Evolutionary conservation across 495 filamentous ascomycete species (phyloP), one percentile per base, ranked within the genome.

Genomic region (Neurospora sp.): DNA sequence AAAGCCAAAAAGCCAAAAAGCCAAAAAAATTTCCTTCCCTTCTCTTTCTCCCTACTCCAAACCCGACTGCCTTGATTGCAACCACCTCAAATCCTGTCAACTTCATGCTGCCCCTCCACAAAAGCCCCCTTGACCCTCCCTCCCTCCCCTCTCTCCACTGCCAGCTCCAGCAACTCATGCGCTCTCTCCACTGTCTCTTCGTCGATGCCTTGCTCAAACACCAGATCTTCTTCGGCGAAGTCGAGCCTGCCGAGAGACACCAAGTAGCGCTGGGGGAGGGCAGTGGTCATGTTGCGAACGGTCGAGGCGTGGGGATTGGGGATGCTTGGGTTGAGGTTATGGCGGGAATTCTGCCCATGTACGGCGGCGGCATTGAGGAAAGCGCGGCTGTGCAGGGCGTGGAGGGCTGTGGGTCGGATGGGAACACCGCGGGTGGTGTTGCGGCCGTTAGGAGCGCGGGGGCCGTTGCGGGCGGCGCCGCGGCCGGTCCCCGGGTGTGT

Each of bases 101-200:
- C 45, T 12, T 53, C 20, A 53, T 22, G 45, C 1, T 53, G 20
- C 20, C 27, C 53, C 12, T 16, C 53, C 53, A 35, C 53, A 61
- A 61, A 61, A 16, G 17, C 53, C 27, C 53, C 53, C 27, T 61
- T 61, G 12, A 61, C 53, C 5, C 22, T 35, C 53, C 27, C 53
- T 4, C 53, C 53, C 53, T 61, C 53, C 22, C 53, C 22, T 5
- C 53, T 61, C 53, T 61, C 53, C 27, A 84, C 84, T 3, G 81
- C 82, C 70, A 84, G 59, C 76, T 86, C 83, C 2, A 86, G 74
- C 44, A 86, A 68, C 70, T 84, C 83, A 44, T 85, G 82, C 22
- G 84, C 84, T 68, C 82, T 73, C 70, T 86, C 84, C 16, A 79
- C 79, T n/a, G 83, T 85, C 22, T 83, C 79, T 4, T 74, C 73